Evolutionary conservation across 1,139 yeast genomes (phyloP).

Genomic region (Kodamaea fungicola): DNA sequence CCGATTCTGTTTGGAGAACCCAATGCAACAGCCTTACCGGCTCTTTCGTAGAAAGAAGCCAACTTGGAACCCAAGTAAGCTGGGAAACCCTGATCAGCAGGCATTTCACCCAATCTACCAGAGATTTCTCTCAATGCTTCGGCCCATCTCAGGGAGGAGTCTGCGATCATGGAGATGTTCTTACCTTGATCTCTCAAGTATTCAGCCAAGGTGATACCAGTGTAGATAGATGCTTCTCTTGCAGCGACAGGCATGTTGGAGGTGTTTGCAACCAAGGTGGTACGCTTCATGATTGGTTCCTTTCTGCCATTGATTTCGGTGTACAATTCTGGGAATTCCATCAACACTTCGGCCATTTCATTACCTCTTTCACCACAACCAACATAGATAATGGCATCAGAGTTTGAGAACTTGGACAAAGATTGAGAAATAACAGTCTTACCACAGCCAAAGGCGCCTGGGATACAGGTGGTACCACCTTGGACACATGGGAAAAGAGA

Average conservation of each 20-base stretch:
- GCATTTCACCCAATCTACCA: slow-evolving; percentile 99
- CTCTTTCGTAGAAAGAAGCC: slow-evolving; percentile 99
- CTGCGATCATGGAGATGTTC: slow-evolving; percentile 98
- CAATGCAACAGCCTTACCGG: slow-evolving; percentile 92
- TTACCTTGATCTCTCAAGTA: slow-evolving; percentile 99
- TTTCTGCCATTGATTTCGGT: slow-evolving; percentile 89
- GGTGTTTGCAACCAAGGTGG: slow-evolving; percentile 96
- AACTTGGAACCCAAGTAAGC: slow-evolving; percentile 98
- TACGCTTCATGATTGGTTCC: slow-evolving; percentile 99
- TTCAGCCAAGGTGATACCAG: slow-evolving; percentile 98
- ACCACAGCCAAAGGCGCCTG: slow-evolving; percentile 99
- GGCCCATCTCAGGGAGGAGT: slow-evolving; percentile 99
- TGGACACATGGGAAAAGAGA: slow-evolving; percentile 98
- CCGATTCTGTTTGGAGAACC: slow-evolving; percentile 97
- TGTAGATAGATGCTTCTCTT: slow-evolving; percentile 98
- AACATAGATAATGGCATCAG: slow-evolving; percentile 91
- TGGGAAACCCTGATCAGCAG: slow-evolving; percentile 99
- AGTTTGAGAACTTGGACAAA: slow-evolving; percentile 92
- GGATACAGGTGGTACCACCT: slow-evolving; percentile 99
- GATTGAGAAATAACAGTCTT: slow-evolving; percentile 98
- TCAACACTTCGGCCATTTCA: slow-evolving; percentile 98
- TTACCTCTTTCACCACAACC: slow-evolving; percentile 97
- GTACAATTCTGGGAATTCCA: slow-evolving; percentile 98
- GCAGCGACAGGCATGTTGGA: slow-evolving; percentile 99
- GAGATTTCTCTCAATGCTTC: slow-evolving; percentile 99